Percentiles rank a stretch among this genome's conserved stretches.
Conservation (phyloP, 2,329 filamentous ascomycete species). For the Colletotrichum brevisporum region DNA sequence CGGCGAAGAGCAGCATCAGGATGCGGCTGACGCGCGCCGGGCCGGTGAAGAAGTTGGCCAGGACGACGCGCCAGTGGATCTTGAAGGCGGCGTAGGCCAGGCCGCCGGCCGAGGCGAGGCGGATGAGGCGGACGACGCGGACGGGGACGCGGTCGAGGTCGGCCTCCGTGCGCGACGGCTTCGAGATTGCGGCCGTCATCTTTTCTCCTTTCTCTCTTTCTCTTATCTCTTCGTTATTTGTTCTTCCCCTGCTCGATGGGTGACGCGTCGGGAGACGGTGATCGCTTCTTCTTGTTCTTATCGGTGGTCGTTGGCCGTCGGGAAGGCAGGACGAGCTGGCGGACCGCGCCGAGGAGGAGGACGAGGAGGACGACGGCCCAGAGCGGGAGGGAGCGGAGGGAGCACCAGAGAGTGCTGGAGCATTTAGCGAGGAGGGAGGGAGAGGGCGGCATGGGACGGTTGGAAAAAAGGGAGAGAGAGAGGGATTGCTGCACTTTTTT, state of each 20-base stretch:
- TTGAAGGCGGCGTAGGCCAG: constrained; percentile 63
- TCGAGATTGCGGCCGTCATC: constrained; percentile 33
- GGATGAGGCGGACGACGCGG: constrained; percentile 50
- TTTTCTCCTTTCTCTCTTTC: background rate
- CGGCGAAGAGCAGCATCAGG: constrained; percentile 66
- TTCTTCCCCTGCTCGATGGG: background rate
- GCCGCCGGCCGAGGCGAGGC: constrained; percentile 57
- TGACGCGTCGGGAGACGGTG: background rate
- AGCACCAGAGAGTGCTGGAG: constrained; percentile 57
- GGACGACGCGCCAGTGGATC: constrained; percentile 56
- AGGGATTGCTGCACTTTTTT: background rate
- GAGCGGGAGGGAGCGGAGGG: constrained; percentile 56
- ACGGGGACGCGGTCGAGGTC: constrained; percentile 40
- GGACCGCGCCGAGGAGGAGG: constrained; percentile 52
- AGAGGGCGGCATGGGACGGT: background rate
- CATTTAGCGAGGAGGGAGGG: constrained; percentile 56
- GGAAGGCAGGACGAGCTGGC: constrained; percentile 45
- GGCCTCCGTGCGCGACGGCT: constrained; percentile 43
- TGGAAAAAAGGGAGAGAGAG: too few species aligned
- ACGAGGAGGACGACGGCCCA: constrained; percentile 58
- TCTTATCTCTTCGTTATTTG: background rate
- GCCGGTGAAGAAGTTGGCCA: constrained; percentile 64
- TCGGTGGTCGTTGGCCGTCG: constrained; percentile 21
- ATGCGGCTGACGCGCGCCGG: constrained; percentile 68
- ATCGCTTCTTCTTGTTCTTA: constrained; percentile 24